These are phyloP conservation scores for Umbelopsis sp. DNA, from an alignment of 192 early-diverging fungal genomes.

Conservation along the genomic window DNA sequence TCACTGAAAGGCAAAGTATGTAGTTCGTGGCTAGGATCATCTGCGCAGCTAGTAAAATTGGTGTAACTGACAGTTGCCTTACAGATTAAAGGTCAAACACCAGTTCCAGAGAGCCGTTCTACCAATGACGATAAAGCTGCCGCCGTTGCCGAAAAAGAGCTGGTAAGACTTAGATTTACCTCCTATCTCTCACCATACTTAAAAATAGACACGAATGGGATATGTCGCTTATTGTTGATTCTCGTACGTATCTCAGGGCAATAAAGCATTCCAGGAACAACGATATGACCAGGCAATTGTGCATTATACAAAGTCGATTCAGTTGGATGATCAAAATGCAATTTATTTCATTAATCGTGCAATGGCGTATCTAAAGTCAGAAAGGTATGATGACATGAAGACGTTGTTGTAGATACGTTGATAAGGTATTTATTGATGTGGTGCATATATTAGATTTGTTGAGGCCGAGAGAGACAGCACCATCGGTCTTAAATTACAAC, in stretches of 20 bases:
- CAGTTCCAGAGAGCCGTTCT: background rate
- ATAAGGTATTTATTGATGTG: background rate
- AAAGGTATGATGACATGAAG: conserved; percentile 42
- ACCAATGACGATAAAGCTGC: background rate
- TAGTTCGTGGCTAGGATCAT: too few relatives aligned
- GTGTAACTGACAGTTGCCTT: background rate
- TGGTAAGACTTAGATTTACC: conserved; percentile 22
- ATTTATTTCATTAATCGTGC: conserved; percentile 75
- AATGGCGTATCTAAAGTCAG: conserved; percentile 78
- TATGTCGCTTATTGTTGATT: too few relatives aligned
- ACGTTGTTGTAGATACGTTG: background rate
- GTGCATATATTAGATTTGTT: conserved; percentile 42
- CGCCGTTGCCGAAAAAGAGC: conserved; percentile 19
- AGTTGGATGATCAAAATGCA: conserved; percentile 58
- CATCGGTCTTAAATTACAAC: conserved; percentile 55
- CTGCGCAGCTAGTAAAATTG: background rate
- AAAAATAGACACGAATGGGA: background rate
- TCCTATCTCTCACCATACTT: background rate
- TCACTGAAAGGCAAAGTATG: conserved; percentile 1
- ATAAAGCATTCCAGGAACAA: conserved; percentile 58
- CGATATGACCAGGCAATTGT: conserved; percentile 58
- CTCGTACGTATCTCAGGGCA: conserved; percentile 47
- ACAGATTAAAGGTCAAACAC: conserved; percentile 6
- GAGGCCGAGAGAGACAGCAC: conserved; percentile 74
- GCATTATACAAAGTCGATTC: conserved; percentile 67